Conservation (phyloP, 2,329 filamentous ascomycete genomes). For the Didymellaceae sp. region DNA sequence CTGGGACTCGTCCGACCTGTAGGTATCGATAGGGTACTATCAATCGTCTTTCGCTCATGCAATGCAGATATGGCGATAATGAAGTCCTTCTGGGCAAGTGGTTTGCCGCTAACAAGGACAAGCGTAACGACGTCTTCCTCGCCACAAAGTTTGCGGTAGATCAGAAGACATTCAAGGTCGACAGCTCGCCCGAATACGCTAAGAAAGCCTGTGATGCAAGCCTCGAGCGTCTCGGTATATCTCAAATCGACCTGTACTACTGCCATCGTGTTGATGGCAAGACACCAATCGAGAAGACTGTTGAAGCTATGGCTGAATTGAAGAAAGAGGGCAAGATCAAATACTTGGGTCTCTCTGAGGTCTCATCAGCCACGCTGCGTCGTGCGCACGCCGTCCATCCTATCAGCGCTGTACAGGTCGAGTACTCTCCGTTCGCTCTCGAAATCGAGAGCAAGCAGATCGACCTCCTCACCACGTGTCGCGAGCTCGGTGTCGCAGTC, state of each 20-base stretch:
- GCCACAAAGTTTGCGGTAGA: conserved; percentile 49
- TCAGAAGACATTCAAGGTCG: conserved; percentile 52
- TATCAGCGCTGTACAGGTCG: conserved; percentile 58
- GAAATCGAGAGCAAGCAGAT: conserved; percentile 54
- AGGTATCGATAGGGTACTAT: neutral
- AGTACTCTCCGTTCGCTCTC: conserved; percentile 58
- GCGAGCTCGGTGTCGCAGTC: conserved; percentile 53
- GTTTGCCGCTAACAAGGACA: conserved; percentile 48
- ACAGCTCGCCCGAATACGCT: conserved; percentile 51
- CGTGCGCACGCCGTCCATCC: conserved; percentile 57
- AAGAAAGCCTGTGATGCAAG: conserved; percentile 49
- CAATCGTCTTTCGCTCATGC: neutral
- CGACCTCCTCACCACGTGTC: conserved; percentile 48
- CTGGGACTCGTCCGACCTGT: conserved; percentile 39
- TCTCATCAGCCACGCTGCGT: conserved; percentile 54
- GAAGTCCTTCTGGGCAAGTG: conserved; percentile 46
- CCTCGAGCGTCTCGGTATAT: conserved; percentile 50
- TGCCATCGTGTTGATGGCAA: conserved; percentile 52
- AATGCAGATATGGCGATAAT: conserved; percentile 36
- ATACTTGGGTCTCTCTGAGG: conserved; percentile 56
- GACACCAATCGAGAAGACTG: conserved; percentile 57
- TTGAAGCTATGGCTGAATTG: conserved; percentile 61
- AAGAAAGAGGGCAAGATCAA: conserved; percentile 62
- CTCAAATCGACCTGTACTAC: conserved; percentile 56
- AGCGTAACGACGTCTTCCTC: conserved; percentile 57